Conservation (phyloP, 768 basidiomycete species). For the Boletus subparvulus region DNA sequence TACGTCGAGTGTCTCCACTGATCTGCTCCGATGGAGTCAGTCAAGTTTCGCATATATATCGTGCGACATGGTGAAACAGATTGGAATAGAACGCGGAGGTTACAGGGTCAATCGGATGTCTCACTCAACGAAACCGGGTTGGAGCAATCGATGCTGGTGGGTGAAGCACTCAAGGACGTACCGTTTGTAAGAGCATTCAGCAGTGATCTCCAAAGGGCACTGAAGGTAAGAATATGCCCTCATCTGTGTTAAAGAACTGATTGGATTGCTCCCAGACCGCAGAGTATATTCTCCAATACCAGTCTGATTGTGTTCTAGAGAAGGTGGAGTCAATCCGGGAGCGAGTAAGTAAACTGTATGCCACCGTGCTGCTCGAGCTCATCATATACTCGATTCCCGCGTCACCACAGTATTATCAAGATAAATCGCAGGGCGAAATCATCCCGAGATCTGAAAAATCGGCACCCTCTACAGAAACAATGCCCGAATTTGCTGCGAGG, state of each 20-base stretch:
- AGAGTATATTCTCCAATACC: neutral
- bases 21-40: slow-evolving; percentile 13
- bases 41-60: slow-evolving; percentile 50
- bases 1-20: neutral
- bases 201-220: slow-evolving; percentile 68
- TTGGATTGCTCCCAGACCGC: neutral
- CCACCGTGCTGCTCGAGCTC: neutral
- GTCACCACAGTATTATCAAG: neutral
- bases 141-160: slow-evolving; percentile 46
- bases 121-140: slow-evolving; percentile 59
- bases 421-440: neutral
- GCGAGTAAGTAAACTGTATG: neutral
- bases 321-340: slow-evolving; percentile 1
- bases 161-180: slow-evolving; percentile 49
- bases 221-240: slow-evolving; percentile 46
- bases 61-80: slow-evolving; percentile 76
- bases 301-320: neutral
- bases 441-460: neutral
- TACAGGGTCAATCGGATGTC: slow-evolving; percentile 73
- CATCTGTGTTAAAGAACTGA: neutral
- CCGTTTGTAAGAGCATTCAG: slow-evolving; percentile 53
- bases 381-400: neutral
- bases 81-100: slow-evolving; percentile 54
- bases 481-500: neutral
- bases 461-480: neutral